A percentile compares a stretch with the other conserved stretches of the same genome.
These are phyloP conservation scores for Oryza punctata DNA, from an alignment of 176 grass and related monocot species.

Conservation along the genomic window DNA sequence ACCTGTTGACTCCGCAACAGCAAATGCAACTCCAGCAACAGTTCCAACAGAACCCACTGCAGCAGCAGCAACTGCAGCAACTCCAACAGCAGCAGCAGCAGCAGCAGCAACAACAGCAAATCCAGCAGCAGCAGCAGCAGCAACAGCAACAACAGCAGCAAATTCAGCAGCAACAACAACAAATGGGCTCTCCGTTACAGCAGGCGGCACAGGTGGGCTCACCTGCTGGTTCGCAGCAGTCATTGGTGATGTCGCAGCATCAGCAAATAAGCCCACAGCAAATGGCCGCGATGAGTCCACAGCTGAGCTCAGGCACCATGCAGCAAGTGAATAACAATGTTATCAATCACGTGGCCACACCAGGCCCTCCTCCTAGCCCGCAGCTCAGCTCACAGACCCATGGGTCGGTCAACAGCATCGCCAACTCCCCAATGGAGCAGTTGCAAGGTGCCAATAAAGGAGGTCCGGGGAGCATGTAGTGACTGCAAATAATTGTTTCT, in stretches of 20 bases:
- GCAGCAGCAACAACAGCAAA: slow-evolving; percentile 27
- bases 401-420: slow-evolving; percentile 81
- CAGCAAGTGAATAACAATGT: slow-evolving; percentile 67
- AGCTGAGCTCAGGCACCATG: slow-evolving; percentile 76
- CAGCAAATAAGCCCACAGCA: slow-evolving; percentile 84
- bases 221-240: slow-evolving; percentile 67
- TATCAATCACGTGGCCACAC: slow-evolving; percentile 48
- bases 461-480: slow-evolving; percentile 58
- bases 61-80: slow-evolving; percentile 36
- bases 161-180: slow-evolving; percentile 55
- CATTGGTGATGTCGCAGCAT: slow-evolving; percentile 68
- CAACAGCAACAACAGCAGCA: slow-evolving; percentile 22
- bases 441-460: slow-evolving; percentile 82
- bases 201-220: slow-evolving; percentile 58
- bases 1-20: slow-evolving; percentile 71
- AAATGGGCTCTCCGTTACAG: slow-evolving; percentile 69
- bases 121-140: background rate
- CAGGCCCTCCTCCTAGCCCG: slow-evolving; percentile 73
- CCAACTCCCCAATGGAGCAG: slow-evolving; percentile 97
- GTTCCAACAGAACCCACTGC: slow-evolving; percentile 40
- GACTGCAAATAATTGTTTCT: slow-evolving; percentile 25
- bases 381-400: slow-evolving; percentile 95
- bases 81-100: slow-evolving; percentile 24
- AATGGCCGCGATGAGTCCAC: slow-evolving; percentile 82
- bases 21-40: slow-evolving; percentile 55